A percentile compares a stretch with the other conserved stretches of the same genome.
phyloP scores from a whole-genome alignment of 2,329 filamentous ascomycete species.

The Ascochyta fabae region DNA sequence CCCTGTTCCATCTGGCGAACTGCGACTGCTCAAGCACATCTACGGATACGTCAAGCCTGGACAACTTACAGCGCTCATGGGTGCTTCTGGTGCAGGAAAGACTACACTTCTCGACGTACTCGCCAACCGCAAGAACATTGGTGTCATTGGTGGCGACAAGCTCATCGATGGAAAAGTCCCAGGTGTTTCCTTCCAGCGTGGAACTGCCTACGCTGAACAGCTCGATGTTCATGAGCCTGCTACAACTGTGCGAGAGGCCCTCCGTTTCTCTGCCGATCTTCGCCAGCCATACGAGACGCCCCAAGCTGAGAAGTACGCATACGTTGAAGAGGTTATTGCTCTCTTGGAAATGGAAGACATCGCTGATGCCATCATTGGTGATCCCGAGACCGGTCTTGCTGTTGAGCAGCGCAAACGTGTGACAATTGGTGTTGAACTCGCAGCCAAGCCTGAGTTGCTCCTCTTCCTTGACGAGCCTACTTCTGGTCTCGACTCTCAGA shows the following conservation, averaged over 20 bases:
- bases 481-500: conserved; percentile 74
- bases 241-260: conserved; percentile 68
- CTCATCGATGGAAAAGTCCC: conserved; percentile 66
- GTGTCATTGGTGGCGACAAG: conserved; percentile 67
- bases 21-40: conserved; percentile 63
- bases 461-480: conserved; percentile 83
- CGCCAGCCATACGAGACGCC: conserved; percentile 66
- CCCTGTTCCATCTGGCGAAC: conserved; percentile 66
- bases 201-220: conserved; percentile 70
- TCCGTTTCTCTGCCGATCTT: conserved; percentile 70
- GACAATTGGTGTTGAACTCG: conserved; percentile 67
- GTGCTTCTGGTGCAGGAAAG: conserved; percentile 74
- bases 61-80: conserved; percentile 57
- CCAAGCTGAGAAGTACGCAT: conserved; percentile 66
- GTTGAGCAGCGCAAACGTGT: conserved; percentile 72
- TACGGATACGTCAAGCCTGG: conserved; percentile 64
- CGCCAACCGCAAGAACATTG: conserved; percentile 68
- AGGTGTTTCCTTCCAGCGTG: conserved; percentile 67
- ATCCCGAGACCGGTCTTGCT: conserved; percentile 64
- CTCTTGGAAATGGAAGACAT: conserved; percentile 70
- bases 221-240: conserved; percentile 69
- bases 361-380: conserved; percentile 70
- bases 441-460: conserved; percentile 72
- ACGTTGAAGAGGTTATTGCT: conserved; percentile 70
- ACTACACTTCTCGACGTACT: conserved; percentile 84